phyloP scores from a whole-genome alignment of 257 asterid species.

The Fraxinus excelsior region DNA sequence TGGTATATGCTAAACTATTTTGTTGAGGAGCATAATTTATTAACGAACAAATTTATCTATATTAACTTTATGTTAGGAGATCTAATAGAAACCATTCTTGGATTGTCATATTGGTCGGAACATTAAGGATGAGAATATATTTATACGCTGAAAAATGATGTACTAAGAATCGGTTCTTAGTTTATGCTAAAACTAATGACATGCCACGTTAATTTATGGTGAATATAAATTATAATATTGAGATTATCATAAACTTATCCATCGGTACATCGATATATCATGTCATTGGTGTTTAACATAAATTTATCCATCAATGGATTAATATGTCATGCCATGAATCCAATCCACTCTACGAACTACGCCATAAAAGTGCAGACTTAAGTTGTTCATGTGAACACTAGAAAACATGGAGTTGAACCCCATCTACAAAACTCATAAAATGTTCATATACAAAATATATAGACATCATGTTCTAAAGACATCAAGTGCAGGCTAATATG shows the following conservation, averaged over 20 bases:
- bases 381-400: background rate
- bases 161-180: too few species aligned
- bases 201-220: too few species aligned
- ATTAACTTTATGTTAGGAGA: background rate
- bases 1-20: background rate
- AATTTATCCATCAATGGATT: too few species aligned
- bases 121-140: background rate
- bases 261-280: too few species aligned
- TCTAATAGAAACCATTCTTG: background rate
- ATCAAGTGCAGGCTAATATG: background rate
- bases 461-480: background rate
- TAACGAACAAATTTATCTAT: background rate
- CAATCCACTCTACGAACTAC: background rate
- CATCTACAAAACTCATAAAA: background rate
- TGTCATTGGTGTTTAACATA: too few species aligned
- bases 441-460: background rate
- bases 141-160: too few species aligned
- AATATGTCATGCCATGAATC: too few species aligned
- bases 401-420: background rate
- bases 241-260: too few species aligned
- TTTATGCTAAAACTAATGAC: too few species aligned
- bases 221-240: too few species aligned
- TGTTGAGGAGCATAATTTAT: background rate
- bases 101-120: background rate
- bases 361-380: background rate